Percentiles rank a stretch among this genome's conserved stretches.
These are phyloP conservation scores for Citrus unshiu DNA, from an alignment of 345 rosid species.

Conservation along the genomic window DNA sequence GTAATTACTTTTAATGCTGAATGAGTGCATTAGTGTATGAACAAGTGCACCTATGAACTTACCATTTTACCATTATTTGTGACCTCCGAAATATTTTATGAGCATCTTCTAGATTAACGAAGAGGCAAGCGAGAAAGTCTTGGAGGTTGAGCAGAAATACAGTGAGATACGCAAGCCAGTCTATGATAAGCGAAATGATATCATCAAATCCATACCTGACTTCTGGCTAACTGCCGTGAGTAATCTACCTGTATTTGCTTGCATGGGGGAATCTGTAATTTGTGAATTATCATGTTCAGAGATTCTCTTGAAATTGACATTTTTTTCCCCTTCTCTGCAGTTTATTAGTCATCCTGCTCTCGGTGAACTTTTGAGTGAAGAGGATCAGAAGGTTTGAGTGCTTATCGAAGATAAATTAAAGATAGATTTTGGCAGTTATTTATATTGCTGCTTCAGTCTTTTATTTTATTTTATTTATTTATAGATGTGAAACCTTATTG, in stretches of 20 bases:
- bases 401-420: background rate
- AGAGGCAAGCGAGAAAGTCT: slow-evolving; percentile 86
- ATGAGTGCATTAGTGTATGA: background rate
- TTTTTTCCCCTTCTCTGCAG: slow-evolving; percentile 32
- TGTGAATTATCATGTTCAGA: background rate
- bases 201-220: slow-evolving; percentile 76
- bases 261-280: background rate
- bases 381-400: slow-evolving; percentile 81
- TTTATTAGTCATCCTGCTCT: slow-evolving; percentile 90
- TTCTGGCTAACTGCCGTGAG: slow-evolving; percentile 96
- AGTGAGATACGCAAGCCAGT: slow-evolving; percentile 82
- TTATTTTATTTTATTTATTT: background rate
- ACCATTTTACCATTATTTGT: background rate
- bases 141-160: slow-evolving; percentile 90
- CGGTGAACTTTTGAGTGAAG: slow-evolving; percentile 71
- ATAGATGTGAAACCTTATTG: background rate
- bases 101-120: slow-evolving; percentile 61
- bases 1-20: background rate
- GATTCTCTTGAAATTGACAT: background rate
- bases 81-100: background rate
- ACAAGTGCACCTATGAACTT: background rate
- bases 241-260: slow-evolving; percentile 8
- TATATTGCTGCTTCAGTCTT: background rate
- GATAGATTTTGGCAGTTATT: background rate
- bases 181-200: slow-evolving; percentile 73